phyloP scores from a whole-genome alignment of 83 land plant genomes.

The Diphasiastrum complanatum region DNA sequence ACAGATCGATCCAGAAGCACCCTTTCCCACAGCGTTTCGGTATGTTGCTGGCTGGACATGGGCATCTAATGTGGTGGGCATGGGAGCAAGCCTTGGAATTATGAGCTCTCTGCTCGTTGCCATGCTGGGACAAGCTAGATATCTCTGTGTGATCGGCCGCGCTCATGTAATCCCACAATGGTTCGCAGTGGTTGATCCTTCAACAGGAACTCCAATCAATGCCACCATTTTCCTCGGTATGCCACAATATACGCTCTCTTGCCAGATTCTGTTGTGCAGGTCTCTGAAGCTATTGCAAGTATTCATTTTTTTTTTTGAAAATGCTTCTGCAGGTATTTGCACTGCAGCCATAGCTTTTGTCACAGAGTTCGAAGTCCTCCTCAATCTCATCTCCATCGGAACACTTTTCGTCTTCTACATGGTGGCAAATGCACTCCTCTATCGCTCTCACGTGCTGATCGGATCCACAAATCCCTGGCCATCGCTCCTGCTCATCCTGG shows the following conservation, averaged over 20 bases:
- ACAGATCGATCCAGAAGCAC: conserved; percentile 1
- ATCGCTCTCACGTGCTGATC: background rate
- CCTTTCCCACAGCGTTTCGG: conserved; percentile 1
- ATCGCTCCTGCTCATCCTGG: background rate
- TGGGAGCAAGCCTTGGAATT: conserved; percentile 6
- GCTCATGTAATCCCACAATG: conserved; percentile 2
- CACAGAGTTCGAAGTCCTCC: no score
- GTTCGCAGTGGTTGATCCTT: conserved; percentile 2
- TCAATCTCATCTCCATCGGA: background rate
- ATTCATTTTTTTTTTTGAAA: background rate
- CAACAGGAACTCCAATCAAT: no score
- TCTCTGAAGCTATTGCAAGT: background rate
- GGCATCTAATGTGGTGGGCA: background rate
- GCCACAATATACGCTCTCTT: background rate
- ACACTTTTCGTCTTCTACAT: conserved; percentile 8
- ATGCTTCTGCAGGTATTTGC: background rate
- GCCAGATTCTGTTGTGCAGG: no score
- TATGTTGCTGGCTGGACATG: background rate
- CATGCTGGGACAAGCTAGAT: conserved; percentile 6
- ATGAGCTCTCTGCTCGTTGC: conserved; percentile 5
- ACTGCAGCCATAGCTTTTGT: background rate
- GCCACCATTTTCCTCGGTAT: conserved; percentile 1
- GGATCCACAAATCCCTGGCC: background rate
- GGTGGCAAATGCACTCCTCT: no score
- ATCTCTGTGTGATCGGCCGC: conserved; percentile 1